A percentile compares a stretch with the other conserved stretches of the same genome.
Conservation (phyloP, 768 basidiomycete genomes). For the Leccinum disarticulatum region DNA sequence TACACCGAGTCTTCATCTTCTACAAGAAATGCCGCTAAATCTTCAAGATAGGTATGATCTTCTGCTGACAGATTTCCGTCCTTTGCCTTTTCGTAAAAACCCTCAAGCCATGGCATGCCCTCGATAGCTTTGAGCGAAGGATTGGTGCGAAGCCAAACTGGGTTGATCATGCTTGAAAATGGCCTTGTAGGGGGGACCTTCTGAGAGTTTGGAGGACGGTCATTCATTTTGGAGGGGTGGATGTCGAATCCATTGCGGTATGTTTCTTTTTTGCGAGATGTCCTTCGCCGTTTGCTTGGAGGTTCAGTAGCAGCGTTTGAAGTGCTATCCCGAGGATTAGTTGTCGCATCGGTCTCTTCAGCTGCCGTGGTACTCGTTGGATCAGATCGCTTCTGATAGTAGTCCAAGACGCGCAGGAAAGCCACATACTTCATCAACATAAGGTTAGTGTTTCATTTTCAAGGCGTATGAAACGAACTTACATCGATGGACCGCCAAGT, state of each 20-base stretch:
- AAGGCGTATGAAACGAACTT: too few species aligned
- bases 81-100: neutral
- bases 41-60: too few species aligned
- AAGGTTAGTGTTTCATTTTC: too few species aligned
- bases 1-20: neutral
- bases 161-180: neutral
- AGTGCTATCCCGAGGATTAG: too few species aligned
- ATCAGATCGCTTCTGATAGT: too few species aligned
- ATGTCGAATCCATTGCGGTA: neutral
- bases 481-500: too few species aligned
- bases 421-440: neutral
- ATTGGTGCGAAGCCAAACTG: neutral
- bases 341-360: too few species aligned
- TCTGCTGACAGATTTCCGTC: neutral
- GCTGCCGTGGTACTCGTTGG: too few species aligned
- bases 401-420: neutral
- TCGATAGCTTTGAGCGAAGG: neutral
- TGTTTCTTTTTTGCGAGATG: too few species aligned
- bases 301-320: too few species aligned
- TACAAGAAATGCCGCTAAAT: neutral
- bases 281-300: too few species aligned
- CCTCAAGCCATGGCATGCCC: neutral
- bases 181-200: neutral
- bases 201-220: neutral
- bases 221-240: neutral